phyloP scores from a whole-genome alignment of 1,284 basidiomycete genomes.

The Schizophyllum commune region DNA sequence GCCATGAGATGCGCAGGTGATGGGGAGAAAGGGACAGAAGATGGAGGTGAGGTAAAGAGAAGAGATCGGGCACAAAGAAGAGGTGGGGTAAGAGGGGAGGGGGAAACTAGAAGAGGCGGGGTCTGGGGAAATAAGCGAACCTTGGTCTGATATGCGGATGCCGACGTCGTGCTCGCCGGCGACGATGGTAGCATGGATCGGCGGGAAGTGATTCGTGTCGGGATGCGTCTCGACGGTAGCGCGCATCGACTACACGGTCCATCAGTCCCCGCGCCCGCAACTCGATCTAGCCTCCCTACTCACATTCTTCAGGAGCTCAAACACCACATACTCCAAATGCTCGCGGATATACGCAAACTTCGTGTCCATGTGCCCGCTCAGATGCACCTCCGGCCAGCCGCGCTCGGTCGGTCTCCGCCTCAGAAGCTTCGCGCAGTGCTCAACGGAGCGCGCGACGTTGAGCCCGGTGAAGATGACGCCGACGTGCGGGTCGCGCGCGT shows the following conservation, averaged over 20 bases:
- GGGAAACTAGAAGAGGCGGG: too few species aligned
- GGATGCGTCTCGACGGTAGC: conserved; percentile 50
- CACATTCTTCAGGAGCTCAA: conserved; percentile 85
- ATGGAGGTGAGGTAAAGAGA: too few species aligned
- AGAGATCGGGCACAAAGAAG: too few species aligned
- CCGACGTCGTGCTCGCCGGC: conserved; percentile 65
- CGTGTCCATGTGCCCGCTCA: conserved; percentile 70
- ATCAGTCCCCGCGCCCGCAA: conserved; percentile 1
- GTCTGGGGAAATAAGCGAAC: conserved; percentile 24
- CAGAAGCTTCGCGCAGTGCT: conserved; percentile 59
- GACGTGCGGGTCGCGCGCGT: conserved; percentile 56
- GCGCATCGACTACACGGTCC: conserved; percentile 49
- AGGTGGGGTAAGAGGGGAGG: too few species aligned
- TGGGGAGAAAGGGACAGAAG: too few species aligned
- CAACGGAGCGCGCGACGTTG: conserved; percentile 63
- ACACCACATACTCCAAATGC: conserved; percentile 77
- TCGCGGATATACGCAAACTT: conserved; percentile 84
- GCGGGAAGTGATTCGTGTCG: conserved; percentile 34
- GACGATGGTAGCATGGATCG: conserved; percentile 67
- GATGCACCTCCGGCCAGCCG: conserved; percentile 56
- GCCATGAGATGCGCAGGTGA: too few species aligned
- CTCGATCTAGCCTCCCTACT: conserved; percentile 13
- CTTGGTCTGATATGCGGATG: conserved; percentile 83
- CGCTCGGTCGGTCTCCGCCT: conserved; percentile 27
- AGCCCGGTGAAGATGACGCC: conserved; percentile 83